Conservation (phyloP, 768 basidiomycete genomes). For the Candolleomyces efflorescens region DNA sequence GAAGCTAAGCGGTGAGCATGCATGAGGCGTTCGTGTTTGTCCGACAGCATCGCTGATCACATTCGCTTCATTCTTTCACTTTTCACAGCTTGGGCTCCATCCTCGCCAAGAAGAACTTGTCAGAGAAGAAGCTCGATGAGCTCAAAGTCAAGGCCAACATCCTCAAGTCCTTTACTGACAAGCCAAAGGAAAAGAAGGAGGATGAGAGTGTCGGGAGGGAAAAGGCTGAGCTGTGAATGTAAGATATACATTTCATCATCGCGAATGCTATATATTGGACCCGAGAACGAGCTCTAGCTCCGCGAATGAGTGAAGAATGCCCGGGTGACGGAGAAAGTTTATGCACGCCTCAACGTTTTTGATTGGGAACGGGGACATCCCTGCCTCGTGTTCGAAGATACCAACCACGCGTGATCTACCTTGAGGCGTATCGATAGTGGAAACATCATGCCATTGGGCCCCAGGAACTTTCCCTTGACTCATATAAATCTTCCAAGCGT, state of each 20-base stretch:
- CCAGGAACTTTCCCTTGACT: constrained; percentile 2
- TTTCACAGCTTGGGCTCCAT: constrained; percentile 63
- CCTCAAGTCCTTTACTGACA: constrained; percentile 54
- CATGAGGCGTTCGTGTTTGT: constrained; percentile 4
- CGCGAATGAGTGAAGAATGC: constrained; percentile 3
- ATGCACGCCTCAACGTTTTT: constrained; percentile 13
- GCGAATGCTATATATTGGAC: constrained; percentile 5
- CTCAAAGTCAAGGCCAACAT: constrained; percentile 92
- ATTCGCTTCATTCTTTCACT: neutral
- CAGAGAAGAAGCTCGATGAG: constrained; percentile 83
- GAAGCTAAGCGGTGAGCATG: constrained; percentile 71
- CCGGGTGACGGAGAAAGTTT: neutral
- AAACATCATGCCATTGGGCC: neutral
- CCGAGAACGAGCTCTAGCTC: constrained; percentile 6
- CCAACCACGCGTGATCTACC: constrained; percentile 18
- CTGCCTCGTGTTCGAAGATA: constrained; percentile 19
- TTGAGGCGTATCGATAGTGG: constrained; percentile 7
- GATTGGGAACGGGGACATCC: constrained; percentile 8
- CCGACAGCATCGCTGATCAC: constrained; percentile 5
- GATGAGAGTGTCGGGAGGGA: constrained; percentile 33
- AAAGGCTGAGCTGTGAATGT: constrained; percentile 40
- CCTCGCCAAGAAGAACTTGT: constrained; percentile 72
- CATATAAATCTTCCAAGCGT: constrained; percentile 2
- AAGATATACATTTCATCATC: neutral
- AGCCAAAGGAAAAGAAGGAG: constrained; percentile 27